Evolutionary conservation across 768 basidiomycete genomes (phyloP), one percentile per base, ranked within the genome.

Genomic region (Auricularia auricula-judae): DNA sequence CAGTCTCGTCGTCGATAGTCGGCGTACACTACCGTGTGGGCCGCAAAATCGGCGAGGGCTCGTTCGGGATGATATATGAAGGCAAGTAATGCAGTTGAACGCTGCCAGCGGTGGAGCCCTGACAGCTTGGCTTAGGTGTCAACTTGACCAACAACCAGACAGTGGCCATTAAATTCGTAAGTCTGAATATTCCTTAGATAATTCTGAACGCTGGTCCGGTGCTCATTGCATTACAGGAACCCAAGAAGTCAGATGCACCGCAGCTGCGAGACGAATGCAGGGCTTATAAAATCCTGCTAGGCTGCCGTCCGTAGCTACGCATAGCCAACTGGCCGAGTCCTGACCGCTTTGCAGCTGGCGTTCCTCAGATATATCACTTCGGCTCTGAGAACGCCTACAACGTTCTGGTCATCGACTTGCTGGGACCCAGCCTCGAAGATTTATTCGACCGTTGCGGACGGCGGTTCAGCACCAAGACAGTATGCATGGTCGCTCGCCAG

Each of bases 331-430:
- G 44, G 36, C 63, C 61, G 63, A 54, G 44, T 67, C 39, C 65
- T 68, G 56, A 56, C 67, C 66, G 53, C 51, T 68, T 64, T 68
- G 64, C 76, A 98, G 95, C 87, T 68, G 96, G 97, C 23, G 96
- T 99, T 61, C 96, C 95, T 34, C 95, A 98, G 78, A 98, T 99
- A 76, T 98, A 98, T 79, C 96, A 99, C 77, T 99, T 98, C 74
- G 97, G 97, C 60, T 95, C 98, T 77, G 97, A 99, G 76, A 97
- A 91, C 14, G 83, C 98, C 35, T 95, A 99, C 79, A 98, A 99
- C 72, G 95, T 99, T 68, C 85, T 99, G 66, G 95, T 99, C 69
- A 98, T 99, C 71, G 97, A 99, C 79, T 84, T 99, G 42, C 84
- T 99, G 39, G 97, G 97, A 3, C 96, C 96, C 11, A 94, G 91